phyloP scores from a whole-genome alignment of 2,329 filamentous ascomycete genomes.

The Seiridium cupressi region DNA sequence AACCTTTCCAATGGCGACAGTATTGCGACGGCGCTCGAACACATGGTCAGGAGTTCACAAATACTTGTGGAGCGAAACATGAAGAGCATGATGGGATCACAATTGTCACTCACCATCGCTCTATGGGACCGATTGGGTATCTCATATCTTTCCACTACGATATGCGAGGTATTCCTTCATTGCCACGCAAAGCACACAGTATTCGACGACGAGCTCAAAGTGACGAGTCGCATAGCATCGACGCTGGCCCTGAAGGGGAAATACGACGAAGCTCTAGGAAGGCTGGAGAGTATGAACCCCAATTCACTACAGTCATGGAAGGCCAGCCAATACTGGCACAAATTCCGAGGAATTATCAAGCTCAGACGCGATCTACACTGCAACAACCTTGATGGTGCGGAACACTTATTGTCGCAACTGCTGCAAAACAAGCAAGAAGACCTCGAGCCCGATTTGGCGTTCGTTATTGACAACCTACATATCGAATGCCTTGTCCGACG shows the following conservation, averaged over 20 bases:
- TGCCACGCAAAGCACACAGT: slow-evolving; percentile 60
- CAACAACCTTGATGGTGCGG: slow-evolving; percentile 50
- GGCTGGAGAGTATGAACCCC: slow-evolving; percentile 58
- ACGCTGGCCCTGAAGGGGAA: slow-evolving; percentile 64
- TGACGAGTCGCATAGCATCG: slow-evolving; percentile 69
- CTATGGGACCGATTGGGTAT: slow-evolving; percentile 75
- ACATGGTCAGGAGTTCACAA: slow-evolving; percentile 79
- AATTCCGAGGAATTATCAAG: slow-evolving; percentile 65
- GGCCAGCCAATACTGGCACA: slow-evolving; percentile 70
- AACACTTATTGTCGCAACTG: slow-evolving; percentile 49
- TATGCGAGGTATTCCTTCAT: slow-evolving; percentile 72
- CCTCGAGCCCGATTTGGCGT: slow-evolving; percentile 50
- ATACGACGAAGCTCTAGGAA: slow-evolving; percentile 65
- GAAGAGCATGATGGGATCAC: slow-evolving; percentile 68
- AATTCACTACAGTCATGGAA: slow-evolving; percentile 71
- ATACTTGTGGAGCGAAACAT: slow-evolving; percentile 77
- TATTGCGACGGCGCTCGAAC: slow-evolving; percentile 65
- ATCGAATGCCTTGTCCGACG: slow-evolving; percentile 49
- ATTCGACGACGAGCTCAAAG: slow-evolving; percentile 77
- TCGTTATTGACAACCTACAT: slow-evolving; percentile 49
- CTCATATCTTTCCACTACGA: slow-evolving; percentile 51
- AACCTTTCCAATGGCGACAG: slow-evolving; percentile 70
- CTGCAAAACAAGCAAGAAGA: slow-evolving; percentile 50
- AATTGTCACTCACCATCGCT: slow-evolving; percentile 69
- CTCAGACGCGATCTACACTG: slow-evolving; percentile 61